A percentile compares a stretch with the other conserved stretches of the same genome.
These are phyloP conservation scores for Picochlorum sp. DNA, from an alignment of 139 green algal species.

Conservation along the genomic window DNA sequence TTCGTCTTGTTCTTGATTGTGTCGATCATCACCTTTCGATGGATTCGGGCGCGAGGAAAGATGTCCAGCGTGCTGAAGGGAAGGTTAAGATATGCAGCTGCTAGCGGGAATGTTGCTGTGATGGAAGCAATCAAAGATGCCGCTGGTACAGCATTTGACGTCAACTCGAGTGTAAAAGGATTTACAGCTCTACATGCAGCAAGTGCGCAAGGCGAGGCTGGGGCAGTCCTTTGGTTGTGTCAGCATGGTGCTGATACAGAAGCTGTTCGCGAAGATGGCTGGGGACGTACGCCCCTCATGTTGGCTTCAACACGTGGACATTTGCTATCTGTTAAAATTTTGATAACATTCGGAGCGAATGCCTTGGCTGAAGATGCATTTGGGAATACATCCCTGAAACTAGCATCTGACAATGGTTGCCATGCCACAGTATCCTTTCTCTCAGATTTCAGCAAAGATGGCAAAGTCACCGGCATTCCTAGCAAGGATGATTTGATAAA, in stretches of 20 bases:
- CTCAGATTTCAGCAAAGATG: not conserved
- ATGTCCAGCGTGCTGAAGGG: not conserved
- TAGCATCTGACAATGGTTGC: not conserved
- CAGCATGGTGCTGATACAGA: constrained; percentile 9
- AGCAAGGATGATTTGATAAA: not conserved
- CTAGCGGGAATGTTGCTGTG: not conserved
- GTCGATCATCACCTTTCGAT: not conserved
- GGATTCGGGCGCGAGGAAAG: not conserved
- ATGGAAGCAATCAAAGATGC: not conserved
- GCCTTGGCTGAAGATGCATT: not conserved
- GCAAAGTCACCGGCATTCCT: not conserved
- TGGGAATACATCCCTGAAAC: not conserved
- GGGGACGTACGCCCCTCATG: constrained; percentile 11
- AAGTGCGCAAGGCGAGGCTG: not conserved
- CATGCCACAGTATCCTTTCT: not conserved
- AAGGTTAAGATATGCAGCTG: not conserved
- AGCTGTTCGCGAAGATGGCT: constrained; percentile 10
- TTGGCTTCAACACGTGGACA: constrained; percentile 8
- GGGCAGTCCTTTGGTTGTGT: not conserved
- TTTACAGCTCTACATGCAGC: constrained; percentile 18
- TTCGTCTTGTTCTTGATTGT: too few species aligned
- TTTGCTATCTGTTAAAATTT: not conserved
- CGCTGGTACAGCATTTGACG: not conserved
- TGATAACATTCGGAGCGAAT: constrained; percentile 17
- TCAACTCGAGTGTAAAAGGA: not conserved